Percentiles rank a stretch among this genome's conserved stretches.
These are phyloP conservation scores for Lichtheimia hyalospora DNA, from an alignment of 371 early-diverging fungal species.

Conservation along the genomic window DNA sequence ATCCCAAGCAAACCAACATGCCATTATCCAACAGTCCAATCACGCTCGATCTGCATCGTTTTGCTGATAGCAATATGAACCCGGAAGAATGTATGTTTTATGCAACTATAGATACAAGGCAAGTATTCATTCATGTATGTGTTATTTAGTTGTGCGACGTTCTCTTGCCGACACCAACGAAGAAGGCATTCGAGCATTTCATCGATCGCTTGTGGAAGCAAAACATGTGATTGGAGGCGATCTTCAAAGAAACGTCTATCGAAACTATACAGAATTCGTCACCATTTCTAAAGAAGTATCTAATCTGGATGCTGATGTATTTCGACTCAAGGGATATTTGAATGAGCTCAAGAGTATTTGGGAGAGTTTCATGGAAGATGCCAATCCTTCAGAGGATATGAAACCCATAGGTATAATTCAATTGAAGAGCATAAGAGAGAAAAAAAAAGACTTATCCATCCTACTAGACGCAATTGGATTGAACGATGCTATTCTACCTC, in stretches of 20 bases:
- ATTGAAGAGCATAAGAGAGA: too few relatives aligned
- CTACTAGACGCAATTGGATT: constrained; percentile 11
- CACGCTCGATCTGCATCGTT: constrained; percentile 44
- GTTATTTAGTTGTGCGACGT: constrained; percentile 47
- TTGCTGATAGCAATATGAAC: constrained; percentile 44
- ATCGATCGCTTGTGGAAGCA: constrained; percentile 66
- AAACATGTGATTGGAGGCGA: constrained; percentile 79
- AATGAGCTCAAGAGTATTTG: constrained; percentile 70
- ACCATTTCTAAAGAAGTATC: constrained; percentile 93
- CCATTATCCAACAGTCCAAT: constrained; percentile 26
- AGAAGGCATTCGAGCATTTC: constrained; percentile 62
- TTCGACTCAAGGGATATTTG: constrained; percentile 65
- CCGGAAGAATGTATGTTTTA: constrained; percentile 42
- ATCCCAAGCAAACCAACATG: constrained; percentile 20
- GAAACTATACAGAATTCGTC: constrained; percentile 93
- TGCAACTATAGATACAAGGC: background rate
- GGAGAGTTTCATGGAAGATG: constrained; percentile 53
- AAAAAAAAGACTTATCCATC: background rate
- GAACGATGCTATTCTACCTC: constrained; percentile 24
- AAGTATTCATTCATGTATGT: background rate
- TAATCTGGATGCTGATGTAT: constrained; percentile 74
- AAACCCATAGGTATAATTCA: constrained; percentile 1
- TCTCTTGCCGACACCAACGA: constrained; percentile 60
- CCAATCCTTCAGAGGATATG: constrained; percentile 32
- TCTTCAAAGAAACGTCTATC: constrained; percentile 88